phyloP scores from a whole-genome alignment of 495 filamentous ascomycete genomes.

The Xylaria cubensis region DNA sequence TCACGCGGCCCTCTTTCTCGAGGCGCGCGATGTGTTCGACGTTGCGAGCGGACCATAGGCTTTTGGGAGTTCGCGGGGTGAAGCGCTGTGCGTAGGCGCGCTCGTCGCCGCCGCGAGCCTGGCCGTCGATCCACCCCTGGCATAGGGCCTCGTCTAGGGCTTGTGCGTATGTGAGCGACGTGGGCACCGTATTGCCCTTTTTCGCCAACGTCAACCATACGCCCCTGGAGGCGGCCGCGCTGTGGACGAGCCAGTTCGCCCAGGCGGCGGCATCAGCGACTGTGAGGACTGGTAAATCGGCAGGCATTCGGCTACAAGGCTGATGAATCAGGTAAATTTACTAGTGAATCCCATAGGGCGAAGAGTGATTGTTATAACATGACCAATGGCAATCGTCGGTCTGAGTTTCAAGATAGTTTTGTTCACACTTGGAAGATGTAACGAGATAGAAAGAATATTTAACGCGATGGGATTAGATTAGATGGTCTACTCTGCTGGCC shows the following conservation, averaged over 20 bases:
- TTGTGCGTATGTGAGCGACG: constrained; percentile 57
- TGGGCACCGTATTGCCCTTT: constrained; percentile 49
- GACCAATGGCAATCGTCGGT: background rate
- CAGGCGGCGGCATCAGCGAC: constrained; percentile 45
- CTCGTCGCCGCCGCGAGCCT: constrained; percentile 47
- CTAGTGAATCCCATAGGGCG: background rate
- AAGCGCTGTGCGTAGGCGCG: constrained; percentile 55
- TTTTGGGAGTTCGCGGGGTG: constrained; percentile 60
- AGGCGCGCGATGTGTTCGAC: constrained; percentile 54
- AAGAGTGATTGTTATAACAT: background rate
- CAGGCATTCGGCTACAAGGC: constrained; percentile 23
- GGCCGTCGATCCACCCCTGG: constrained; percentile 68
- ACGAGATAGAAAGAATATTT: background rate
- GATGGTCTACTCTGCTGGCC: constrained; percentile 2
- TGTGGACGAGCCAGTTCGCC: constrained; percentile 54
- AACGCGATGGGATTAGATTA: background rate
- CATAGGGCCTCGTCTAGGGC: constrained; percentile 63
- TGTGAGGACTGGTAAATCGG: constrained; percentile 30
- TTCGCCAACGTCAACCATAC: constrained; percentile 64
- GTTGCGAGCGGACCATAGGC: constrained; percentile 59
- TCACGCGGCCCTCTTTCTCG: constrained; percentile 53
- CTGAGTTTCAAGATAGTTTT: background rate
- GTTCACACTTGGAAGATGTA: background rate
- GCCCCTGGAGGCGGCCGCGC: constrained; percentile 45
- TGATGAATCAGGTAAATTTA: background rate